These are phyloP conservation scores for Aristolochia fimbriata DNA, from an alignment of 164 flowering plant genomes.

Conservation along the genomic window DNA sequence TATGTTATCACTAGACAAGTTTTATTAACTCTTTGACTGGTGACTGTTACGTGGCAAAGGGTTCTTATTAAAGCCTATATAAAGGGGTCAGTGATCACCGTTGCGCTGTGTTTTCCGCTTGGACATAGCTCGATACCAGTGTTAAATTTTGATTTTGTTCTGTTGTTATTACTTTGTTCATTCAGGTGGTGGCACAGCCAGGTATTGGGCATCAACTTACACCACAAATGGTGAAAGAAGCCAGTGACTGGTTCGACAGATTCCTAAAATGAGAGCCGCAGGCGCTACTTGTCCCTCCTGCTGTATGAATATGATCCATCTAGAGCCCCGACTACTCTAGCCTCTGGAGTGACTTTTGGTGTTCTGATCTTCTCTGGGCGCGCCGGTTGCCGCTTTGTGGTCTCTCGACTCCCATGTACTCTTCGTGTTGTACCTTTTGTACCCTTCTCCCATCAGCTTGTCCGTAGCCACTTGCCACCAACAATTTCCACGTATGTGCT, in stretches of 20 bases:
- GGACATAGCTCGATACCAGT: neutral
- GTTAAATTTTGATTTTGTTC: too few species aligned
- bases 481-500: too few species aligned
- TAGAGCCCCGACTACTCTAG: neutral
- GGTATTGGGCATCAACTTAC: slow-evolving; percentile 89
- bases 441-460: too few species aligned
- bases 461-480: too few species aligned
- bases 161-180: neutral
- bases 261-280: slow-evolving; percentile 13
- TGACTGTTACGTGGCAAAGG: too few species aligned
- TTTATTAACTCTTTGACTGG: too few species aligned
- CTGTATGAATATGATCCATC: neutral
- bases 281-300: too few species aligned
- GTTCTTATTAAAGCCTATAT: neutral
- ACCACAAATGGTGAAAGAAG: slow-evolving; percentile 65
- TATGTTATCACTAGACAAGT: too few species aligned
- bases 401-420: too few species aligned
- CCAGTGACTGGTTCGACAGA: slow-evolving; percentile 79
- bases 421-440: too few species aligned
- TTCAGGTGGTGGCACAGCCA: slow-evolving; percentile 61
- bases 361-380: neutral
- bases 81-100: too few species aligned
- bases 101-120: neutral
- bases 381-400: too few species aligned
- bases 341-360: neutral